A percentile compares a stretch with the other conserved stretches of the same genome.
These are phyloP conservation scores for Microthlaspi erraticum DNA, from an alignment of 345 rosid species.

Conservation along the genomic window DNA sequence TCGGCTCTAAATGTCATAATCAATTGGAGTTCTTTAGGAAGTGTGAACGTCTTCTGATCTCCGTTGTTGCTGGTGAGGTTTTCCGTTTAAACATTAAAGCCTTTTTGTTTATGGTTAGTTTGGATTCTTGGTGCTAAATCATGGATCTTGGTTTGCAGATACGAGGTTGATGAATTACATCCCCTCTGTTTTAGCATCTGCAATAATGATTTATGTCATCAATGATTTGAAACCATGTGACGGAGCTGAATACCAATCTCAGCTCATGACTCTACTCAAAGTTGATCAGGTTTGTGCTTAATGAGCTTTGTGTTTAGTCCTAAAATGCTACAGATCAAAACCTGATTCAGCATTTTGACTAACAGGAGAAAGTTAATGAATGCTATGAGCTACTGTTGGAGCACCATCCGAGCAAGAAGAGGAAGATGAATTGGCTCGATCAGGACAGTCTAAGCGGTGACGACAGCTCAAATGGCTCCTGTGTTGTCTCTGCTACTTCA, in stretches of 20 bases:
- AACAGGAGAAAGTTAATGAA: conserved; percentile 64
- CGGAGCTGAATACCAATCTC: conserved; percentile 58
- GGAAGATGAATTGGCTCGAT: conserved; percentile 48
- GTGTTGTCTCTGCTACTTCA: conserved; percentile 51
- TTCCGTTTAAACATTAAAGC: not conserved
- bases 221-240: conserved; percentile 63
- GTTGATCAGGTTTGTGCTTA: conserved; percentile 59
- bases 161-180: conserved; percentile 58
- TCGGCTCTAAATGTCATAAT: conserved; percentile 57
- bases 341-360: conserved; percentile 21
- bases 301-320: not conserved
- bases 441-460: conserved; percentile 63
- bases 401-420: conserved; percentile 53
- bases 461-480: conserved; percentile 66
- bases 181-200: conserved; percentile 80
- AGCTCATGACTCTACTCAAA: conserved; percentile 64
- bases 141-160: conserved; percentile 63
- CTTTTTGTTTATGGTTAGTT: conserved; percentile 6
- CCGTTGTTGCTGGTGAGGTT: conserved; percentile 70
- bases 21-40: conserved; percentile 64
- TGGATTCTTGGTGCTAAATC: conserved; percentile 29
- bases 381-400: conserved; percentile 68
- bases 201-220: conserved; percentile 68
- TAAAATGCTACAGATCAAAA: not conserved
- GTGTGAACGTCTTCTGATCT: conserved; percentile 79